Percentiles rank a stretch among this genome's conserved stretches.
phyloP scores from a whole-genome alignment of 2,329 filamentous ascomycete genomes.

The Neonectria sp. region DNA sequence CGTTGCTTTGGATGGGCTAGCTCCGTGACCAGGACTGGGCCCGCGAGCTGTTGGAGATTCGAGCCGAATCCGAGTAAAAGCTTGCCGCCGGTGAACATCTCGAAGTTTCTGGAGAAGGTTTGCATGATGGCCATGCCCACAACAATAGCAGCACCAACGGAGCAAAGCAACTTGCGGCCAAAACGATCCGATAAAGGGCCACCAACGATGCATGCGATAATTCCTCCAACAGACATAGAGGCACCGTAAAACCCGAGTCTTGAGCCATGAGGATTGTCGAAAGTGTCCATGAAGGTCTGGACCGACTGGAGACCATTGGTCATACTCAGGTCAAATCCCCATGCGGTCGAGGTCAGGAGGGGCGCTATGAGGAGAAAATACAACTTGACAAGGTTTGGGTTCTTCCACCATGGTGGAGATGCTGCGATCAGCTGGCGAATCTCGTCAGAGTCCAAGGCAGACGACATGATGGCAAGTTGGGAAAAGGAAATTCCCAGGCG shows the following conservation, averaged over 20 bases:
- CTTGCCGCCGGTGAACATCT: slow-evolving; percentile 49
- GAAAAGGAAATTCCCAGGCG: too few species aligned
- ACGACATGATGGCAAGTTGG: too few species aligned
- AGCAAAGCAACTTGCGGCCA: slow-evolving; percentile 48
- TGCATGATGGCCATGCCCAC: slow-evolving; percentile 44
- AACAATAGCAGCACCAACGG: slow-evolving; percentile 9
- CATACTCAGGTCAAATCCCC: slow-evolving; percentile 32
- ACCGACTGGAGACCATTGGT: slow-evolving; percentile 57
- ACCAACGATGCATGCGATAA: slow-evolving; percentile 49
- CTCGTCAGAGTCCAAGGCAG: too few species aligned
- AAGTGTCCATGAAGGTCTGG: slow-evolving; percentile 53
- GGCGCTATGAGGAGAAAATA: slow-evolving; percentile 21
- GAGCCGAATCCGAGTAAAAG: slow-evolving; percentile 49
- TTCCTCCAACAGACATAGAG: slow-evolving; percentile 51
- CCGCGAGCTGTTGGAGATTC: slow-evolving; percentile 46
- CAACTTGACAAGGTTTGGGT: slow-evolving; percentile 4
- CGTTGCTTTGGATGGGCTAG: slow-evolving; percentile 51
- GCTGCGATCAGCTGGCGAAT: too few species aligned
- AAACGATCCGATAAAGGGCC: slow-evolving; percentile 52
- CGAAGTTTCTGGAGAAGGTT: slow-evolving; percentile 36
- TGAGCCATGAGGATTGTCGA: slow-evolving; percentile 48
- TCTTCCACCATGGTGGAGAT: not conserved
- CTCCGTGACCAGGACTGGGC: slow-evolving; percentile 51
- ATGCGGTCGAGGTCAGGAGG: slow-evolving; percentile 17
- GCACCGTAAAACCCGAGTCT: slow-evolving; percentile 50